Evolutionary conservation across 257 asterid genomes (phyloP), one percentile per base, ranked within the genome.

Genomic region (Salvia rosmarinus): DNA sequence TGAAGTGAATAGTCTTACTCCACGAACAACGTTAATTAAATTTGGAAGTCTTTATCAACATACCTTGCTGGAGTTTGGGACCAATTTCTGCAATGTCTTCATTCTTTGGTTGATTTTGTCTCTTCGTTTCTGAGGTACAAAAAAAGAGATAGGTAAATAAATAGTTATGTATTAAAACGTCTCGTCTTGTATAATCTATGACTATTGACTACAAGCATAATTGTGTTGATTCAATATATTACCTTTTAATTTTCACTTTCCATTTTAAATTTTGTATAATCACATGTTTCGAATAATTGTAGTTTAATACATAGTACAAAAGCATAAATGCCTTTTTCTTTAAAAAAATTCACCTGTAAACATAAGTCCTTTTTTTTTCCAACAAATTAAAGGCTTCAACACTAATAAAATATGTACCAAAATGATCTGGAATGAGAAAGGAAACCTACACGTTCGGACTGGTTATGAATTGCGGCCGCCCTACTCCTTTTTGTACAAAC

Each of bases 31-130:
- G 52, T 40, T 35, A 54, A 21, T 19, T 19, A 63, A 40, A 61
- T 37, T 30, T 67, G 37, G 40, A 43, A 57, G 57, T 37, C 35
- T 16, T 34, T 2, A 21, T 51, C 51, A 54, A 51, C 77, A 46
- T 83, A 91, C 96, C 97, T 91, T 91, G 67, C 85, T 91, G 75
- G 97, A 87, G 81, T 85, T 86, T 66, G 97, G 96, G 78, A 91
- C 95, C 91, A 91, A 28, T 77, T 84, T 86, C 82, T 89, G 96
- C 80, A 91, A 51, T 35, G 89, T 84, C 87, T 82, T 85, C 95
- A 91, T 89, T 75, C 87, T 82, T 69, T 91, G 86, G 70, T 89
- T 91, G 39, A 91, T 91, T 82, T 80, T 87, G 86, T 89, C 92
- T 81, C 96, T 89, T 83, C 97, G 82, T 79, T 91, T 84, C 92